Evolutionary conservation across 2,329 filamentous ascomycete species (phyloP), one percentile per base, ranked within the genome.

Genomic region (Pleomassaria siparia): DNA sequence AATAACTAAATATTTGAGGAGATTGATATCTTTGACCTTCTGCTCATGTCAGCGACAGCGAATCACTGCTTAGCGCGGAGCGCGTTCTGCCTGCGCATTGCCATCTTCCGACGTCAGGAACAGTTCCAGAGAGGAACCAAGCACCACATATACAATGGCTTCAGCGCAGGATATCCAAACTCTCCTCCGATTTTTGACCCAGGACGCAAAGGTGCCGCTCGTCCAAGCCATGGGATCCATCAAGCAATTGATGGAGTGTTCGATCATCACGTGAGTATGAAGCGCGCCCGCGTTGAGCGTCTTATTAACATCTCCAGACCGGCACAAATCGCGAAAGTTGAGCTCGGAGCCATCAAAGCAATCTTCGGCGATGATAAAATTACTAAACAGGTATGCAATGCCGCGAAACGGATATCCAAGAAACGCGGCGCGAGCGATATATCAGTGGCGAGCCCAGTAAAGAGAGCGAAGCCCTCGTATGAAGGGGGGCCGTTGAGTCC

Each of bases 181-280:
- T 12, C 63, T 84, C 12, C 69, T 84, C 26, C 78, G 81, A 11
- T 84, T 85, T 53, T 68, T 84, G 20, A 78, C 78, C 1, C 76
- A 81, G 64, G 80, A 84, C 55, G 76, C 76, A 24, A 83, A 81
- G 59, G 54, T 84, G 0, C 78, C 81, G 2, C 68, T 84, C 4
- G 76, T 77, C 3, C 67, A 72, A 22, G 81, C 80, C 10, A 78
- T 84, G 64, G 61, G 72, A 44, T 82, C 82, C 58, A 72, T 80
- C 45, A 78, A 77, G 51, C 72, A 76, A n/a, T 72, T 84, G 3
- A 9, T 77, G 81, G 59, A 70, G 72, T 43, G 75, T 74, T 18
- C 69, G 73, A 46, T 67, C 18, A 67, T 63, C 55, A 76, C 79
- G 84, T 85, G 72, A 66, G 72, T 61, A 54, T 49, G 55, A 47